Percentiles rank a stretch among this genome's conserved stretches.
Conservation (phyloP, 2,329 filamentous ascomycete species). For the Tolypocladium paradoxum region DNA sequence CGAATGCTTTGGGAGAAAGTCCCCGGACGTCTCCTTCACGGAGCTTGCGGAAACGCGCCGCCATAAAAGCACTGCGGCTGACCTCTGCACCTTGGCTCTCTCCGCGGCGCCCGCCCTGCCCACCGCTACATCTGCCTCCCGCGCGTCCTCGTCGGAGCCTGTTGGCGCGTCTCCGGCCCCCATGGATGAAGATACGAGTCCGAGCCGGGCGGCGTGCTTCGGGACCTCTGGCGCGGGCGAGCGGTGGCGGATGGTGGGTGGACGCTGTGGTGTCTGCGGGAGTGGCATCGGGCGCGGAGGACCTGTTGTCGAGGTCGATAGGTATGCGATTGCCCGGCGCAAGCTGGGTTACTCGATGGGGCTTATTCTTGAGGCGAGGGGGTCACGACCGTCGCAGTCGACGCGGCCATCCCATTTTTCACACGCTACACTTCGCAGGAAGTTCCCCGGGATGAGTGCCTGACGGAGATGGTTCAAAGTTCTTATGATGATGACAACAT, state of each 20-base stretch:
- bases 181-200: conserved; percentile 88
- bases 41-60: conserved; percentile 90
- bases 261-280: conserved; percentile 37
- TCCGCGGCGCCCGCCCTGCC: conserved; percentile 27
- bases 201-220: conserved; percentile 24
- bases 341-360: conserved; percentile 93
- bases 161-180: conserved; percentile 33
- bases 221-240: conserved; percentile 4
- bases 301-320: conserved; percentile 88
- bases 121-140: conserved; percentile 32
- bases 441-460: conserved; percentile 21
- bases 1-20: conserved; percentile 98
- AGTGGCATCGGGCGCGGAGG: conserved; percentile 38
- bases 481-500: conserved; percentile 90
- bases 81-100: conserved; percentile 54
- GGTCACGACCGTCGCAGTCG: conserved; percentile 24
- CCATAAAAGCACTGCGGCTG: conserved; percentile 98
- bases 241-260: conserved; percentile 27
- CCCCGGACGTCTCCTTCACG: conserved; percentile 70
- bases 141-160: conserved; percentile 15
- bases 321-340: conserved; percentile 88
- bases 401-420: conserved; percentile 15
- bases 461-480: conserved; percentile 36
- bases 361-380: conserved; percentile 99
- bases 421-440: conserved; percentile 31